Base-by-base conservation (phyloP, 768 basidiomycete genomes). In the Naganishia onofrii region DNA sequence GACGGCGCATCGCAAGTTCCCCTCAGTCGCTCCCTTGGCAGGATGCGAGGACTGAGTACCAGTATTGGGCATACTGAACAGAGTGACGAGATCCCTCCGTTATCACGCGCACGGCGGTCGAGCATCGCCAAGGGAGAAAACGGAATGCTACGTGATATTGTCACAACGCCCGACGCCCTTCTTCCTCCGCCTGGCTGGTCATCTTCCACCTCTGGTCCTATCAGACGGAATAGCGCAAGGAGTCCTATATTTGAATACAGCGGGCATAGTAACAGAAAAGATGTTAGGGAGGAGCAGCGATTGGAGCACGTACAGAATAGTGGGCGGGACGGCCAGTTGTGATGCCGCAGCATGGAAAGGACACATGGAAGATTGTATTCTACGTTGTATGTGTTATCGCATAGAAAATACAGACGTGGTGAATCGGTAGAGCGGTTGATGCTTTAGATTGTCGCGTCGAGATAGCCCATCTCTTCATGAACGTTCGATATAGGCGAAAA, bases 1-100 rank as follows among this genome's bases (percentile, higher is more conserved):
- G 60, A 63, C 19, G 60, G 60, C 23, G 60, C 38, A 38, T 58
- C 57, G 1, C 60, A 63, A 26, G 23, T 63, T 19, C 60, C 60
- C 38, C 26, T 63, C 10, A 63, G 60, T n/a, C 60, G 60, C 4
- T 63, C 60, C 3, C n/a, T 63, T 26, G 26, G 42, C 1, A 38
- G 60, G 36, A 26, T 42, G 23, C 29, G 60, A 9, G 60, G 60
- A 5, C 23, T 19, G 1, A 63, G 60, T 15, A 63, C 42, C 6
- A 31, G 57, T 38, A 34, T 58, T 13, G 19, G 17, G 34, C 34
- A 17, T 21, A 13, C 38, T 15, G 54, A 34, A 31, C 36, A 63
- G n/a, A 29, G 21, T 26, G 15, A 12, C 32, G 60, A 12, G 1
- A 17, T 19, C 0, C 12, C 60, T 21, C 42, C 60, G 2, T 46